A percentile compares a stretch with the other conserved stretches of the same genome.
phyloP scores from a whole-genome alignment of 768 basidiomycete species.

The Hypholoma fasciculare region DNA sequence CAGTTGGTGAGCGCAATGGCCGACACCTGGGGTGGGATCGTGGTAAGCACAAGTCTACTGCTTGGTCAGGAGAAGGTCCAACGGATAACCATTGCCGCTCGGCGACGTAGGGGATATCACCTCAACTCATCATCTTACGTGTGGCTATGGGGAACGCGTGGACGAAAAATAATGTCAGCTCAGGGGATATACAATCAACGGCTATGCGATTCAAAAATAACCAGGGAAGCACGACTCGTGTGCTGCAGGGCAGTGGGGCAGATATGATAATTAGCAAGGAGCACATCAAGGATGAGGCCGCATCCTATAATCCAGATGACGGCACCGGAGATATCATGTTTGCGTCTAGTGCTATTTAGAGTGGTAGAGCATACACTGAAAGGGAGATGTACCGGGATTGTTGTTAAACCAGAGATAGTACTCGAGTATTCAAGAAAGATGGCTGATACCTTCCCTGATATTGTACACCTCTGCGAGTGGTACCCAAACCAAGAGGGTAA shows the following conservation, averaged over 20 bases:
- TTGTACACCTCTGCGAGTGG: too few relatives aligned
- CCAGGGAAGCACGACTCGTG: neutral
- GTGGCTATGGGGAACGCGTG: neutral
- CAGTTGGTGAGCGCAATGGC: neutral
- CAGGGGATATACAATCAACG: neutral
- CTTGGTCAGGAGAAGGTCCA: neutral
- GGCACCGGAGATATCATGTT: too few relatives aligned
- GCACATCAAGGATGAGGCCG: too few relatives aligned
- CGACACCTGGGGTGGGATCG: neutral
- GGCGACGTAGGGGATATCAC: neutral
- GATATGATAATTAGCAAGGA: too few relatives aligned
- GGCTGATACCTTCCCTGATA: too few relatives aligned
- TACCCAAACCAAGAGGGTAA: too few relatives aligned
- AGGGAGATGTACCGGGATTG: too few relatives aligned
- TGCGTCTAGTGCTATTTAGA: too few relatives aligned
- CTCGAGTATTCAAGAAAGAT: too few relatives aligned
- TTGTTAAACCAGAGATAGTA: too few relatives aligned
- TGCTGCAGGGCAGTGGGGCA: neutral
- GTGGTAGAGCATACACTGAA: too few relatives aligned
- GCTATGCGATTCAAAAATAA: neutral
- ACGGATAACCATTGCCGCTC: neutral
- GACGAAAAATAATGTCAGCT: neutral
- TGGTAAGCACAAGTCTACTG: neutral
- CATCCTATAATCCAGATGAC: too few relatives aligned
- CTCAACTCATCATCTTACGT: neutral